phyloP scores from a whole-genome alignment of 192 early-diverging fungal species.

The Dimargaris xerosporica region DNA sequence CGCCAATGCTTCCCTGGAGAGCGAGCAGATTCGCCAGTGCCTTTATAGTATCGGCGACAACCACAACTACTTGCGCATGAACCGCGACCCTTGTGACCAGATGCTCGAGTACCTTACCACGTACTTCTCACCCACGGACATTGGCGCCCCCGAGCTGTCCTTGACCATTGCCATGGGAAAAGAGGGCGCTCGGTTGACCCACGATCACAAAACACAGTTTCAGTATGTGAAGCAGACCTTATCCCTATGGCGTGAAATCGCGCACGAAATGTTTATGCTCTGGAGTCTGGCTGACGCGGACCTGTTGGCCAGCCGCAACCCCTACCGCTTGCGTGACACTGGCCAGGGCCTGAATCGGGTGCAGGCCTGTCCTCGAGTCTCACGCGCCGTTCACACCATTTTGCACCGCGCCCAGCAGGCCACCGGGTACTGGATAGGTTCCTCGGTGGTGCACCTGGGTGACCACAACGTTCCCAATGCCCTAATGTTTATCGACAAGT shows the following conservation, averaged over 20 bases:
- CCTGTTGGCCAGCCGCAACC: constrained; percentile 47
- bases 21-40: constrained; percentile 63
- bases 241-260: constrained; percentile 87
- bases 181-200: constrained; percentile 76
- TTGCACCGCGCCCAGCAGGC: constrained; percentile 72
- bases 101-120: constrained; percentile 64
- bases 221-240: constrained; percentile 87
- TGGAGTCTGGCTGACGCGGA: constrained; percentile 86
- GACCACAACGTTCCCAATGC: constrained; percentile 98
- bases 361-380: constrained; percentile 72
- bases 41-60: constrained; percentile 98
- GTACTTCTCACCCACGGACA: constrained; percentile 47
- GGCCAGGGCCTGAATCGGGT: constrained; percentile 96
- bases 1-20: constrained; percentile 33
- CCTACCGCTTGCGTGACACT: constrained; percentile 85
- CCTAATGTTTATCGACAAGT: constrained; percentile 95
- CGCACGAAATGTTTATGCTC: constrained; percentile 95
- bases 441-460: constrained; percentile 90
- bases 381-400: constrained; percentile 75
- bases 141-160: constrained; percentile 44
- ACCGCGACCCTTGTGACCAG: constrained; percentile 87
- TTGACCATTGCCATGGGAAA: constrained; percentile 72
- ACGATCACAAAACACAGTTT: constrained; percentile 87
- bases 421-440: constrained; percentile 83
- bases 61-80: constrained; percentile 77